Percentiles rank a stretch among this genome's conserved stretches.
Evolutionary conservation across 768 basidiomycete species (phyloP).

Genomic region (Agrocybe pediades): DNA sequence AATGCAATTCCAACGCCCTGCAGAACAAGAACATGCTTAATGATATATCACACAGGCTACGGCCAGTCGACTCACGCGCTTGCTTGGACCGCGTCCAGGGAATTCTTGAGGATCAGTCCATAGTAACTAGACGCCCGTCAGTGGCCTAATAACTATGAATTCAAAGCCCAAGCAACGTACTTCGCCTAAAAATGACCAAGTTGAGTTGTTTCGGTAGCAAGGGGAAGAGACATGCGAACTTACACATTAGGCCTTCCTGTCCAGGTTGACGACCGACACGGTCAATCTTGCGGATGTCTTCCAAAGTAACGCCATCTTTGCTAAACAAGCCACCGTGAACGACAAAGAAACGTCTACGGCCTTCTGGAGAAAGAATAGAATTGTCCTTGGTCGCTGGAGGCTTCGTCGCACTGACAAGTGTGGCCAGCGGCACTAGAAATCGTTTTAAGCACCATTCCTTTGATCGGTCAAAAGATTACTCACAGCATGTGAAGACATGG

Average conservation of each 20-base stretch:
- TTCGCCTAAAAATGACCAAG: constrained; percentile 52
- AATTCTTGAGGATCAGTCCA: constrained; percentile 96
- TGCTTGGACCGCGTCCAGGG: constrained; percentile 92
- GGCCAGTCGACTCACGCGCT: constrained; percentile 62
- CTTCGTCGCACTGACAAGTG: constrained; percentile 76
- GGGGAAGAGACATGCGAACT: constrained; percentile 31
- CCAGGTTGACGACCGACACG: constrained; percentile 91
- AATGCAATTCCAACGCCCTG: constrained; percentile 96
- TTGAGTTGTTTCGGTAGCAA: constrained; percentile 10
- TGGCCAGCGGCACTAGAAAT: constrained; percentile 83
- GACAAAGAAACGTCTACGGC: constrained; percentile 87
- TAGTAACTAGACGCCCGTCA: constrained; percentile 54
- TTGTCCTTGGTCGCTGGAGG: constrained; percentile 46
- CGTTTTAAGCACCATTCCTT: not conserved
- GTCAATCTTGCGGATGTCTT: constrained; percentile 87
- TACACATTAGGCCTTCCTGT: constrained; percentile 94
- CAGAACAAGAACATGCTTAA: constrained; percentile 9
- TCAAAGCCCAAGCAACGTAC: constrained; percentile 43
- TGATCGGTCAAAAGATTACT: constrained; percentile 21
- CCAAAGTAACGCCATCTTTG: constrained; percentile 91
- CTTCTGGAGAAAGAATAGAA: constrained; percentile 81
- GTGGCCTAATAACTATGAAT: no score
- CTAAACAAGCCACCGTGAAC: constrained; percentile 97
- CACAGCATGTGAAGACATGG: constrained; percentile 88
- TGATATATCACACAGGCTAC: no score